A percentile compares a stretch with the other conserved stretches of the same genome.
Conservation (phyloP, 208 protist species). For the Trypanosomatidae sp. region DNA sequence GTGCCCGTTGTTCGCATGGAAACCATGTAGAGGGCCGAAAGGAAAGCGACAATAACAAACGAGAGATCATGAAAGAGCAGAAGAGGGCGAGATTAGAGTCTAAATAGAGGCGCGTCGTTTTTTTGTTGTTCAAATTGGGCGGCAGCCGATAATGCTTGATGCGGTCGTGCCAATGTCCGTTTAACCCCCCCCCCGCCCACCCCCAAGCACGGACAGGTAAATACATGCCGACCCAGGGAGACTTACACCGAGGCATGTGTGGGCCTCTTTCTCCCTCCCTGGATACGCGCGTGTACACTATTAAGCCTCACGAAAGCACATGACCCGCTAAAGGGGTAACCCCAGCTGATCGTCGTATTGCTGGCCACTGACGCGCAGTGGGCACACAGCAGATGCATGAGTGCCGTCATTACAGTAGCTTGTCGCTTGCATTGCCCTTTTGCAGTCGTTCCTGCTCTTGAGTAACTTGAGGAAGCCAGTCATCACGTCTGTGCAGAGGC, state of each 20-base stretch:
- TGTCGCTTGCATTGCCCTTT: neutral
- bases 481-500: neutral
- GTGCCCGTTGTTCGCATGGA: neutral
- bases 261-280: neutral
- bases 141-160: neutral
- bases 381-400: neutral
- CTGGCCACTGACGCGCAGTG: neutral
- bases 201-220: neutral
- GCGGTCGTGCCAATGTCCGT: neutral
- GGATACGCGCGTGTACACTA: too few relatives aligned
- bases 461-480: neutral
- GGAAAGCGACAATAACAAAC: neutral
- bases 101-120: neutral
- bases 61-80: neutral
- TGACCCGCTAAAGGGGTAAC: neutral
- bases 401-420: neutral
- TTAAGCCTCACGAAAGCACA: neutral
- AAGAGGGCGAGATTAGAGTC: neutral
- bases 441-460: neutral
- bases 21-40: neutral
- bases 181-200: neutral
- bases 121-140: neutral
- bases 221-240: neutral
- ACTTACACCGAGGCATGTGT: neutral
- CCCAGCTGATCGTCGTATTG: neutral